Evolutionary conservation across 139 green algal species (phyloP).

Genomic region (Astrephomene gubernaculifera): DNA sequence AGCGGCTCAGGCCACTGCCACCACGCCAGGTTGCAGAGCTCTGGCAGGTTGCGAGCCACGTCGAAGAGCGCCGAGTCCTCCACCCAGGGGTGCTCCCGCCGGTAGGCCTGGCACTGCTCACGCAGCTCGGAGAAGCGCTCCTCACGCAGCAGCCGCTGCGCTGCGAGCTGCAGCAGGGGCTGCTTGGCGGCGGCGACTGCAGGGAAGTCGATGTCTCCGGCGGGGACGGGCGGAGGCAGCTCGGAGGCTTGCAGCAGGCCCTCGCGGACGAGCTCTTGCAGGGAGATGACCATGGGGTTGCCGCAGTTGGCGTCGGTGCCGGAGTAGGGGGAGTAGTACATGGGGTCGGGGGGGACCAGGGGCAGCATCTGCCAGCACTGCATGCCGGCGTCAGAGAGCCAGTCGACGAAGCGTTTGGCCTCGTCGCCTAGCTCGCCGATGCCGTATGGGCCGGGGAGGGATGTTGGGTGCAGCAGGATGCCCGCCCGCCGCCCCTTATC

Average conservation of each 20-base stretch:
- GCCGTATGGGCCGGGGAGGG: constrained; percentile 89
- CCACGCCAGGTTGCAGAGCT: constrained; percentile 78
- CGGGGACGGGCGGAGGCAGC: constrained; percentile 58
- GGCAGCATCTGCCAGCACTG: constrained; percentile 89
- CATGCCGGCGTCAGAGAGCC: constrained; percentile 72
- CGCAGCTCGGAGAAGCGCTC: constrained; percentile 43
- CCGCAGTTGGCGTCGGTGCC: constrained; percentile 94
- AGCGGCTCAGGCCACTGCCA: constrained; percentile 92
- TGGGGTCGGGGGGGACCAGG: constrained; percentile 92
- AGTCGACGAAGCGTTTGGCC: constrained; percentile 91
- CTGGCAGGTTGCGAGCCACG: constrained; percentile 56
- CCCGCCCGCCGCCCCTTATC: constrained; percentile 73
- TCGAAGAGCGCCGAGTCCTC: constrained; percentile 94
- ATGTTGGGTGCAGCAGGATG: constrained; percentile 96
- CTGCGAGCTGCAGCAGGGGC: constrained; percentile 84
- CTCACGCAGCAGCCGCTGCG: constrained; percentile 67
- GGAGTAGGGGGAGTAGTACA: constrained; percentile 95
- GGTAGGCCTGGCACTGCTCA: constrained; percentile 42
- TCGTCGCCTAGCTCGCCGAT: constrained; percentile 90
- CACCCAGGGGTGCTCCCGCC: constrained; percentile 78
- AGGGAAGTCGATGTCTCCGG: constrained; percentile 22
- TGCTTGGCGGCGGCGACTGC: constrained; percentile 67
- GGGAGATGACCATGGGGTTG: constrained; percentile 91
- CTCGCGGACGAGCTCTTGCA: constrained; percentile 87
- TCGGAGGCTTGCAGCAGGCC: constrained; percentile 84